Evolutionary conservation across 768 basidiomycete genomes (phyloP).

Genomic region (Pulveroboletus sp.): DNA sequence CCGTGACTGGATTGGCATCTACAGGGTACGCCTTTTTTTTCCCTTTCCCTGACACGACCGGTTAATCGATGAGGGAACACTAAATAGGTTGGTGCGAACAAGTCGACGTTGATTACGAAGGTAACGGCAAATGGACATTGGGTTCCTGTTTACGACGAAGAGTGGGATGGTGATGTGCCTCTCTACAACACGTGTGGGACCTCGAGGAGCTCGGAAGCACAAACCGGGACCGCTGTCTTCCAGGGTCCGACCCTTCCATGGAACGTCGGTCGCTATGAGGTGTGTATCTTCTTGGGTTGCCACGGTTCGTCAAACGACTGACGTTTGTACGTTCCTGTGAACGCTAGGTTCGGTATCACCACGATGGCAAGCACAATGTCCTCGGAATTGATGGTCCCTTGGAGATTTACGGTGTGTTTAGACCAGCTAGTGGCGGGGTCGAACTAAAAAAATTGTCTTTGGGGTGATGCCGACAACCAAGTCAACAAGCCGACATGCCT

Average conservation of each 20-base stretch:
- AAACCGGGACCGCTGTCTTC: constrained; percentile 71
- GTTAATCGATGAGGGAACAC: constrained; percentile 2
- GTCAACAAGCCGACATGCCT: constrained; percentile 67
- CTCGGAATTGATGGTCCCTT: constrained; percentile 83
- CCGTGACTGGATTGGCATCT: constrained; percentile 95
- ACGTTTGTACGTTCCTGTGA: neutral
- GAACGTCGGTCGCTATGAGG: constrained; percentile 84
- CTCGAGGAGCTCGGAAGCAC: constrained; percentile 40
- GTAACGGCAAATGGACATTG: constrained; percentile 87
- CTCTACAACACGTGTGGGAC: constrained; percentile 41
- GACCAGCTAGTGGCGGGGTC: neutral
- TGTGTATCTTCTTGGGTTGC: neutral
- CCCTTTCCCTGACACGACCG: neutral
- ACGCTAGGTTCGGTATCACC: constrained; percentile 80
- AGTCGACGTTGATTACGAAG: constrained; percentile 77
- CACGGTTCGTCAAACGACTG: neutral
- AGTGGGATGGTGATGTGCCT: constrained; percentile 89
- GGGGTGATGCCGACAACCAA: constrained; percentile 28
- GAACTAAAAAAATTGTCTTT: neutral
- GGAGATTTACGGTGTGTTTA: constrained; percentile 78
- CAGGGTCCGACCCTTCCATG: constrained; percentile 81
- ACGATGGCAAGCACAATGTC: constrained; percentile 97
- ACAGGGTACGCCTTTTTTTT: constrained; percentile 49
- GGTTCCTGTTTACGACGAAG: constrained; percentile 87
- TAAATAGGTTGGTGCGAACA: constrained; percentile 84